Base-by-base conservation (phyloP, 768 basidiomycete species). In the Russula olivacea region DNA sequence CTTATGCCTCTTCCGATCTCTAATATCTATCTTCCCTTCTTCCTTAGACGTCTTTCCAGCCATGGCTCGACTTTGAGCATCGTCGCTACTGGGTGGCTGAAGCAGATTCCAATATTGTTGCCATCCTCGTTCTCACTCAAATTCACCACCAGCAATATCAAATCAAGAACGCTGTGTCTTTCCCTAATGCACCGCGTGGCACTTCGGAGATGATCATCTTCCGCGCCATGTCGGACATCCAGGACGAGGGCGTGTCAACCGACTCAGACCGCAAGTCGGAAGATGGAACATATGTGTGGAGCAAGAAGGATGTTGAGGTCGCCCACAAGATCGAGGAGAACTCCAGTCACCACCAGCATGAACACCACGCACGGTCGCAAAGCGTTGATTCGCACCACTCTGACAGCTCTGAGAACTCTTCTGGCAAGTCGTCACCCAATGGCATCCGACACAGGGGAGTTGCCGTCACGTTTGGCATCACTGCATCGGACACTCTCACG, bases 81-180 rank as follows among this genome's bases (percentile, higher is more conserved):
- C 75, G 85, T 28, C 74, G 78, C 14, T 86, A 85, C 71, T 87
- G 83, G 78, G 66, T 82, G 10, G 83, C 84, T 0, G 72, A 73
- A 51, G 73, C 79, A 59, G 74, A 67, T 4, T 51, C 30, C 28
- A 63, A 81, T 75, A 69, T 78, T 25, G 73, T 82, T 5, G 80
- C 81, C 4, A 60, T 84, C 43, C 76, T 83, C 64, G 79, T 84
- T 55, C 74, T 84, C 21, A 78, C 83, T 4, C 78, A 78, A 0
- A 78, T 80, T 17, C 73, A 76, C 30, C 69, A 71, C 14, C 72
- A 74, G 23, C 72, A 78, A 47, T 83, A 81, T 72, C 78, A 79
- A 61, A 81, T 84, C 68, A 84, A 85, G 71, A 83, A 84, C 65
- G 77, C 79, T 2, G 73, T 78, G 19, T 78, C 80, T 25, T 84